phyloP scores from a whole-genome alignment of 352 stramenopile genomes.

The Phytophthora kernoviae region DNA sequence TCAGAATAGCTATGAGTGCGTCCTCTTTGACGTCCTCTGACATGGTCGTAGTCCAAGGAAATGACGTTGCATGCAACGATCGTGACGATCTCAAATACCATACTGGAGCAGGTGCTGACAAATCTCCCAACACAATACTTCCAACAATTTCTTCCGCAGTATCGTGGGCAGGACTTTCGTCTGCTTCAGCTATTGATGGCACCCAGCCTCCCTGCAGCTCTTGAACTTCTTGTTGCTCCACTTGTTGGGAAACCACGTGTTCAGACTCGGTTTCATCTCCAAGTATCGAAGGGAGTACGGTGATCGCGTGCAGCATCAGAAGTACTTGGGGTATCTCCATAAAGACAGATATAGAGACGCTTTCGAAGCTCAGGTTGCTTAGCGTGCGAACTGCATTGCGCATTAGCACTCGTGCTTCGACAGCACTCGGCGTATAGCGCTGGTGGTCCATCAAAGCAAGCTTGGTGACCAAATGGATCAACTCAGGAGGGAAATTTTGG shows the following conservation, averaged over 20 bases:
- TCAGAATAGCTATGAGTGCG: conserved; percentile 64
- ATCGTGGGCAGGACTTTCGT: conserved; percentile 2
- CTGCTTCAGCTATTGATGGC: conserved; percentile 14
- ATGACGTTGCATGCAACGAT: conserved; percentile 7
- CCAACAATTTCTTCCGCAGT: conserved; percentile 1
- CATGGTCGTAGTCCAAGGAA: conserved; percentile 32
- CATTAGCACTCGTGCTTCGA: conserved; percentile 40
- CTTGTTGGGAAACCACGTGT: background rate
- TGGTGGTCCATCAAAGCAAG: conserved; percentile 53
- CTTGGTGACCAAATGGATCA: conserved; percentile 57
- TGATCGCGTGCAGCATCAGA: conserved; percentile 47
- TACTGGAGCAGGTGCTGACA: conserved; percentile 8
- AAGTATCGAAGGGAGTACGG: conserved; percentile 19
- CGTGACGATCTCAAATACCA: conserved; percentile 25
- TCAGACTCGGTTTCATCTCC: conserved; percentile 7
- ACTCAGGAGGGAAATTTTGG: conserved; percentile 52
- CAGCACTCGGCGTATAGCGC: conserved; percentile 21
- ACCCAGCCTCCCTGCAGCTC: conserved; percentile 3
- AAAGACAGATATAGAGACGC: conserved; percentile 46
- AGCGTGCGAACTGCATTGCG: conserved; percentile 66
- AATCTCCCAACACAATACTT: background rate
- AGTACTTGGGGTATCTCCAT: conserved; percentile 69
- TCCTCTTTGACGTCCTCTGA: conserved; percentile 69
- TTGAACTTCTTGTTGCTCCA: conserved; percentile 3
- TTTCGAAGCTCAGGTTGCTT: conserved; percentile 68